Evolutionary conservation across 2,329 filamentous ascomycete species (phyloP).

Genomic region (Exophiala oligosperma): DNA sequence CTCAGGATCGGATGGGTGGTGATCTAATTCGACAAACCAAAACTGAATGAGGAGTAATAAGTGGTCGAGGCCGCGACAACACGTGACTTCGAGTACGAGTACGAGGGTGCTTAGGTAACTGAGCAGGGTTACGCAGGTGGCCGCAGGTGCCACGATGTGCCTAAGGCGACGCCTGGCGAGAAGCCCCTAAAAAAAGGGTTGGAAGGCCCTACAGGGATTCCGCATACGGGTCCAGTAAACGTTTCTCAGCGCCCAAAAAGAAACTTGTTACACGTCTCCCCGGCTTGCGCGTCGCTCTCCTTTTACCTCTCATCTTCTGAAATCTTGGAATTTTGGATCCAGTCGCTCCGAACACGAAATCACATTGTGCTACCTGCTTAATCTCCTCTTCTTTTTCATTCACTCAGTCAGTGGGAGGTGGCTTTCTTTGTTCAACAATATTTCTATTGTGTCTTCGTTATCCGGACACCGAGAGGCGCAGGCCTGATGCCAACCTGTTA

Average conservation of each 20-base stretch:
- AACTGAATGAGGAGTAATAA: not conserved
- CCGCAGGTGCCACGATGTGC: not conserved
- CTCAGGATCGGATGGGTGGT: slow-evolving; percentile 1
- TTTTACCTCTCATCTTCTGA: not conserved
- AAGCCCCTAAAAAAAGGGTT: too few relatives aligned
- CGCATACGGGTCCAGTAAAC: too few relatives aligned
- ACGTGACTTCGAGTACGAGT: not conserved
- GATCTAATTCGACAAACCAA: slow-evolving; percentile 1
- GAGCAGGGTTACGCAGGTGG: not conserved
- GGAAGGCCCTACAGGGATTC: too few relatives aligned
- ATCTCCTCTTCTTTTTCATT: not conserved
- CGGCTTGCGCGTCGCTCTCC: slow-evolving; percentile 1
- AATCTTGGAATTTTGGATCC: not conserved
- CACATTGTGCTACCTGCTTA: not conserved
- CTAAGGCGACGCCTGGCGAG: not conserved
- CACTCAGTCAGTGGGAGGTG: not conserved
- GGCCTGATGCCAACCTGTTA: not conserved
- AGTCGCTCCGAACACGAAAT: not conserved
- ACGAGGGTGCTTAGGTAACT: not conserved
- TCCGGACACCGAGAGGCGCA: not conserved
- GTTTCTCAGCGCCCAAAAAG: not conserved
- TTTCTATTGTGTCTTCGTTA: not conserved
- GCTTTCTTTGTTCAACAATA: not conserved
- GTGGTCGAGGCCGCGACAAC: not conserved
- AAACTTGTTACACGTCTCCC: not conserved